These are phyloP conservation scores for Agroathelia rolfsii DNA, from an alignment of 1,284 basidiomycete genomes.

Conservation along the genomic window DNA sequence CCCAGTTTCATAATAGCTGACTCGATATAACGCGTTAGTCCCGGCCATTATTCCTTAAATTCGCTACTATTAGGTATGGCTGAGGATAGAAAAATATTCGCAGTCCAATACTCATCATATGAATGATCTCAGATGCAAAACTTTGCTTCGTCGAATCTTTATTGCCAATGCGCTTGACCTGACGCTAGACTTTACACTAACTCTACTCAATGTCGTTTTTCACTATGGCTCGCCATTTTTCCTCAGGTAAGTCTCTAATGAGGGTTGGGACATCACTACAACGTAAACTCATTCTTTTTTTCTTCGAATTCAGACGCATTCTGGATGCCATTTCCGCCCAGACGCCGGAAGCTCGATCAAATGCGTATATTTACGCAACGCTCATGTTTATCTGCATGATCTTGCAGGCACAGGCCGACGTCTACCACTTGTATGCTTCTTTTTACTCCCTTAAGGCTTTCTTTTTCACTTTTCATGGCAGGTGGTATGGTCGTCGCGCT, in stretches of 20 bases:
- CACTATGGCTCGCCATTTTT: conserved; percentile 65
- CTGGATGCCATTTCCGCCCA: conserved; percentile 31
- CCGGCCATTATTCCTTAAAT: conserved; percentile 55
- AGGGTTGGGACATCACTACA: conserved; percentile 12
- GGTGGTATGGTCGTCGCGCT: conserved; percentile 69
- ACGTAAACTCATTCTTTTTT: not conserved
- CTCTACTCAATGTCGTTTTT: conserved; percentile 53
- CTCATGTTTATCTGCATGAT: conserved; percentile 53
- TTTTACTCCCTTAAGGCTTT: no score
- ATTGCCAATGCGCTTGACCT: conserved; percentile 68
- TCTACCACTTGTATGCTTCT: conserved; percentile 76
- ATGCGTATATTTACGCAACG: conserved; percentile 65
- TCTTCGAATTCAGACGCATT: conserved; percentile 27
- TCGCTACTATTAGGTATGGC: conserved; percentile 32
- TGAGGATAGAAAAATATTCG: no score
- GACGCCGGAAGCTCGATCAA: conserved; percentile 36
- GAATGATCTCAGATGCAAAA: conserved; percentile 23
- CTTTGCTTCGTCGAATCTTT: conserved; percentile 55
- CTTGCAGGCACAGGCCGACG: conserved; percentile 49
- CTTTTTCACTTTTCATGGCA: no score
- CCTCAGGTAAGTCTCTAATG: conserved; percentile 34
- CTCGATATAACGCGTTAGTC: no score
- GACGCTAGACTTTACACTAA: conserved; percentile 58
- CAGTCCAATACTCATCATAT: not conserved
- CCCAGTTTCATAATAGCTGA: no score